Conservation (phyloP, 2,329 filamentous ascomycete species). For the Talaromyces pinophilus region DNA sequence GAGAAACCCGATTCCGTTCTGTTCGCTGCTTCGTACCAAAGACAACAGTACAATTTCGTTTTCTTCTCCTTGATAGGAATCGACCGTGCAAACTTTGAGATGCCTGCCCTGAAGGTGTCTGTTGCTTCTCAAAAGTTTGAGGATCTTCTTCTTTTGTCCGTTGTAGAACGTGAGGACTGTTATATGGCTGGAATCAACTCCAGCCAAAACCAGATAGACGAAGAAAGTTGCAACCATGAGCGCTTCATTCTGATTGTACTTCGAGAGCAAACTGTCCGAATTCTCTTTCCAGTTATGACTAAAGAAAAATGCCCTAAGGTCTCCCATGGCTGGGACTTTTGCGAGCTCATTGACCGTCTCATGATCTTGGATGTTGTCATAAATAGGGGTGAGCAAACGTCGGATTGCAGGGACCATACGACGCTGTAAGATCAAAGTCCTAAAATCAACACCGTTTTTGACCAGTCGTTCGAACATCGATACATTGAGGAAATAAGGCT, state of each 20-base stretch:
- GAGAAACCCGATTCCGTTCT: slow-evolving; percentile 70
- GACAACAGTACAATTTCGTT: slow-evolving; percentile 82
- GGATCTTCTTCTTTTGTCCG: slow-evolving; percentile 70
- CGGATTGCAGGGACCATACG: slow-evolving; percentile 71
- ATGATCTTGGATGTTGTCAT: slow-evolving; percentile 61
- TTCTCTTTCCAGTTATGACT: slow-evolving; percentile 66
- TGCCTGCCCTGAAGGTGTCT: slow-evolving; percentile 47
- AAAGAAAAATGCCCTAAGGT: slow-evolving; percentile 62
- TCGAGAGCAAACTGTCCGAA: slow-evolving; percentile 64
- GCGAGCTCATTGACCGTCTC: slow-evolving; percentile 56
- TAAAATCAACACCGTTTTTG: slow-evolving; percentile 63
- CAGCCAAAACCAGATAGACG: slow-evolving; percentile 70
- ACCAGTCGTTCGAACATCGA: slow-evolving; percentile 81
- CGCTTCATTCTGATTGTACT: slow-evolving; percentile 70
- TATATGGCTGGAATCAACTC: slow-evolving; percentile 61
- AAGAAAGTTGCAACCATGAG: slow-evolving; percentile 74
- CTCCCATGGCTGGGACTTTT: slow-evolving; percentile 64
- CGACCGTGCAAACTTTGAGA: slow-evolving; percentile 74
- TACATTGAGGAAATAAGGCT: slow-evolving; percentile 67
- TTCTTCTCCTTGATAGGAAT: slow-evolving; percentile 89
- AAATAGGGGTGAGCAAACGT: slow-evolving; percentile 62
- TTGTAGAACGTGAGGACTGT: slow-evolving; percentile 88
- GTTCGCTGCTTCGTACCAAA: slow-evolving; percentile 68
- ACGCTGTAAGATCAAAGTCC: slow-evolving; percentile 67
- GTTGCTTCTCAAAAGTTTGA: slow-evolving; percentile 48